Conservation (phyloP, 345 rosid species). For the Schrenkiella parvula region DNA sequence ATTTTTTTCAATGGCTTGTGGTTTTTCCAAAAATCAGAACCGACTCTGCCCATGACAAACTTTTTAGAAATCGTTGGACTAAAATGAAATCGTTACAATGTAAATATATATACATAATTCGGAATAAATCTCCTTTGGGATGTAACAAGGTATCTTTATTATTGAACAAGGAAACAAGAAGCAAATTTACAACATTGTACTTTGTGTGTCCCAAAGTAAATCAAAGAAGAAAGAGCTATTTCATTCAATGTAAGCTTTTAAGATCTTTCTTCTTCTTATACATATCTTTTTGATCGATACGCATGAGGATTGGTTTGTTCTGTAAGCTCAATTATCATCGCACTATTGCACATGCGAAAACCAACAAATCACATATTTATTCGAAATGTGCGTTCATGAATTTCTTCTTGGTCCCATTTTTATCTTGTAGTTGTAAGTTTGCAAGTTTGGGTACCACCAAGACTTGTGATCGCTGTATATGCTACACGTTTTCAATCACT, state of each 20-base stretch:
- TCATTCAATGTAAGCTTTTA: neutral
- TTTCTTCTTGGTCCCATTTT: neutral
- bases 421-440: neutral
- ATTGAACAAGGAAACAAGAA: slow-evolving; percentile 1
- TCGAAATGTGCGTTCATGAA: neutral
- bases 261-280: neutral
- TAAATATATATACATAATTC: neutral
- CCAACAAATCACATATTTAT: neutral
- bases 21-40: too few species aligned
- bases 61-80: neutral
- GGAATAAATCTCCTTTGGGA: neutral
- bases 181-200: neutral
- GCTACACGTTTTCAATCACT: neutral
- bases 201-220: neutral
- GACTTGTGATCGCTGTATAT: neutral
- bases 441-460: neutral
- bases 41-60: neutral
- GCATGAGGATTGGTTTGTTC: neutral
- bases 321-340: slow-evolving; percentile 2
- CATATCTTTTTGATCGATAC: neutral
- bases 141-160: neutral
- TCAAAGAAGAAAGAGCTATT: neutral
- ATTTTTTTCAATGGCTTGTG: too few species aligned
- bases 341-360: slow-evolving; percentile 8
- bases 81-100: neutral